Evolutionary conservation across 163 green algal genomes (phyloP), one percentile per base, ranked within the genome.

Genomic region (Chloromonas sp.): DNA sequence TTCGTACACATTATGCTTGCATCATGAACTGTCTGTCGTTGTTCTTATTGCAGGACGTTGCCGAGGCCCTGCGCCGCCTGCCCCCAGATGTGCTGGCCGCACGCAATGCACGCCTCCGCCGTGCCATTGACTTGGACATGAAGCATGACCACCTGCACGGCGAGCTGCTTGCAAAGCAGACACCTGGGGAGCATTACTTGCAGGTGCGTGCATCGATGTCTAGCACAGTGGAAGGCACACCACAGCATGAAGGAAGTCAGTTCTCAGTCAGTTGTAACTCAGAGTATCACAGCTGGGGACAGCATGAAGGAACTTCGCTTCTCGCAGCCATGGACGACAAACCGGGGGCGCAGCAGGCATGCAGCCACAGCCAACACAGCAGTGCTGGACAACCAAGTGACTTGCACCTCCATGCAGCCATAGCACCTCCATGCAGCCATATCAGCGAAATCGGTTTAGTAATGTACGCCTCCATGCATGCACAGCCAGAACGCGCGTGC

Each of bases 101-200:
- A 0, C 92, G 96, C 85, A 97, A 95, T 81, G 91, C 94, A 88
- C 91, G 96, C 66, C 89, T 98, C 78, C 97, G 96, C 89, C 94
- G 96, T 36, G 96, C 94, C 0, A 88, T 92, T 82, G 96, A 98
- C 91, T 84, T 97, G 58, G 95, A 90, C 85, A 84, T 96, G 83
- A 98, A 98, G 92, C 92, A 97, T 78, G 88, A 87, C 1, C 90
- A 93, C 81, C 92, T 98, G 81, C 88, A 93, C 5, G 87, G 95
- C 74, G 95, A 97, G 14, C 84, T 98, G 85, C 95, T 96, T 85
- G 91, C 87, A 0, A 86, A 93, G 92, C 96, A 98, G 92, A 98
- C 96, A 3, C 96, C 96, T 13, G 97, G 93, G 74, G 59, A 92
- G 15, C 88, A 85, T 79, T 98, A 98, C 89, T 81, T 98, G 61